phyloP scores from a whole-genome alignment of 2,329 filamentous ascomycete species.

The Immersiporthe knoxdaviesiana region DNA sequence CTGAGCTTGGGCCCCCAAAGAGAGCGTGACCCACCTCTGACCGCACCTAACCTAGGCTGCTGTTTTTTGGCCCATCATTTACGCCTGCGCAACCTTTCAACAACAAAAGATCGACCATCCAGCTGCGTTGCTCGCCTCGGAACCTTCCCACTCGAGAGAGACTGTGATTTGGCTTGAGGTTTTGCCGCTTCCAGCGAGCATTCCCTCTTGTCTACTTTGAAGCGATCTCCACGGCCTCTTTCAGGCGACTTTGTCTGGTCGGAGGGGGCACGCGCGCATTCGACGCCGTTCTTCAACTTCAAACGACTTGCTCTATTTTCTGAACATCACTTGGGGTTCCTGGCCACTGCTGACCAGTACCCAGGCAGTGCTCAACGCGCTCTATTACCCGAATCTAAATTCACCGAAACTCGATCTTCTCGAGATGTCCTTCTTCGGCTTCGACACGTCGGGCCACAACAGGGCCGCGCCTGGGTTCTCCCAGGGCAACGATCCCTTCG shows the following conservation, averaged over 20 bases:
- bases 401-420: slow-evolving; percentile 8
- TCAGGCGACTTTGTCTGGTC: background rate
- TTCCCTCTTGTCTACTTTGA: background rate
- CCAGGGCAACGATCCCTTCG: slow-evolving; percentile 83
- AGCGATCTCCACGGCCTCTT: background rate
- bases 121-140: background rate
- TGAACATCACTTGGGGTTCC: background rate
- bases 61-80: slow-evolving; percentile 11
- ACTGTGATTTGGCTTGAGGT: background rate
- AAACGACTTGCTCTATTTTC: background rate
- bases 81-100: background rate
- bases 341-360: background rate
- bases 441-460: slow-evolving; percentile 74
- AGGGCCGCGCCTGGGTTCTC: slow-evolving; percentile 77
- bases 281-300: background rate
- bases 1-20: background rate
- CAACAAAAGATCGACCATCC: background rate
- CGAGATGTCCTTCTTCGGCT: slow-evolving; percentile 90
- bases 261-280: background rate
- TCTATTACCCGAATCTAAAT: background rate
- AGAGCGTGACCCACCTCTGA: slow-evolving; percentile 20
- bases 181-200: background rate
- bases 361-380: slow-evolving; percentile 6
- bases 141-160: background rate
- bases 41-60: slow-evolving; percentile 8